These are phyloP conservation scores for Penicillium goetzii DNA, from an alignment of 495 filamentous ascomycete genomes.

Conservation along the genomic window DNA sequence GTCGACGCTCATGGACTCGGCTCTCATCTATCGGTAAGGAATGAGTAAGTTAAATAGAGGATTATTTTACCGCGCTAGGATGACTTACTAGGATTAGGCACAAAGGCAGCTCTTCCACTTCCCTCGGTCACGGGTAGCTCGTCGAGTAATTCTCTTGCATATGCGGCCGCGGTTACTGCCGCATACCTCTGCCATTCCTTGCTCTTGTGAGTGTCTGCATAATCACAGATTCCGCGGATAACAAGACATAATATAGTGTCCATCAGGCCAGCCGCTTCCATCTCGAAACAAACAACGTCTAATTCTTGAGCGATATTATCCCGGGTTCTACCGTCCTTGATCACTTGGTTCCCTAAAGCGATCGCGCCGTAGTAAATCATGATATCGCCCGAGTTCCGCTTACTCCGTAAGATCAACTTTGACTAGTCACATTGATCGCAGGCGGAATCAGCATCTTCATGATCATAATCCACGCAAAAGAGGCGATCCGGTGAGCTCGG, in stretches of 20 bases:
- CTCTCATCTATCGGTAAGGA: conserved; percentile 12
- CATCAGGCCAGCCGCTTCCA: conserved; percentile 52
- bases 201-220: conserved; percentile 43
- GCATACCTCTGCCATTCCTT: conserved; percentile 43
- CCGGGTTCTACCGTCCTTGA: conserved; percentile 36
- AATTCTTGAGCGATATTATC: conserved; percentile 32
- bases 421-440: conserved; percentile 24
- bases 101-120: background rate
- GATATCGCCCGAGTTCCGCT: conserved; percentile 16
- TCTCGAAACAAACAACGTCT: conserved; percentile 49
- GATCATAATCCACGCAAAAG: conserved; percentile 25
- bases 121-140: conserved; percentile 21
- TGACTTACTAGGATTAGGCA: background rate
- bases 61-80: background rate
- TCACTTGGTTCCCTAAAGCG: conserved; percentile 45
- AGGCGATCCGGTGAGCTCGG: conserved; percentile 26
- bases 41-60: background rate
- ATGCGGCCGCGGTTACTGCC: conserved; percentile 39
- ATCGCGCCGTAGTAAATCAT: conserved; percentile 48
- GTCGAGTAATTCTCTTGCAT: conserved; percentile 35
- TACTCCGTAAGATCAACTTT: conserved; percentile 11
- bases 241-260: conserved; percentile 34
- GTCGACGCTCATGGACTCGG: conserved; percentile 18
- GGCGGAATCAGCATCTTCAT: background rate
- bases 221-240: conserved; percentile 44